Evolutionary conservation across 805 yeast genomes (phyloP).

Genomic region (Myxozyma vanderwaltii): DNA sequence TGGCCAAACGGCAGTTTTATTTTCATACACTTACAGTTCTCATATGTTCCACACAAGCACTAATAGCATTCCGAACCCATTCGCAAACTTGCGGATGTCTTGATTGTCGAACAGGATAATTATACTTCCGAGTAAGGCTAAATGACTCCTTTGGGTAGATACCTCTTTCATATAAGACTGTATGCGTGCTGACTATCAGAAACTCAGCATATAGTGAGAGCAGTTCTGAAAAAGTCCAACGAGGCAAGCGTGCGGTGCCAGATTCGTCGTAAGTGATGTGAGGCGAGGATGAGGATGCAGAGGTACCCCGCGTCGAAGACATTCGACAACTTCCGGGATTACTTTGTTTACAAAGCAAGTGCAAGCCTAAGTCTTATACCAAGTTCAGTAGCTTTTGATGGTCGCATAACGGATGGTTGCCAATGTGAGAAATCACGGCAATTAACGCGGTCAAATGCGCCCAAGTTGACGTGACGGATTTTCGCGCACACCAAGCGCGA

Average conservation of each 20-base stretch:
- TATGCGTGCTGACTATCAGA: constrained; percentile 54
- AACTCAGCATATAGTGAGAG: constrained; percentile 39
- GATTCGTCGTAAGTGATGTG: not conserved
- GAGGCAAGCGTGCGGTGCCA: not conserved
- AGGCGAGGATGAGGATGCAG: not conserved
- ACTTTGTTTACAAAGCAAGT: too few species aligned
- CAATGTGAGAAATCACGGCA: not conserved
- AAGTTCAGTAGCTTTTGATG: too few species aligned
- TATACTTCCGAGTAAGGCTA: constrained; percentile 48
- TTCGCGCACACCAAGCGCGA: not conserved
- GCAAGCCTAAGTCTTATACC: too few species aligned
- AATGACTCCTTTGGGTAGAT: constrained; percentile 60
- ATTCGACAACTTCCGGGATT: not conserved
- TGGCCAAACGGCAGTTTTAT: constrained; percentile 21
- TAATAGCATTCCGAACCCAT: constrained; percentile 49
- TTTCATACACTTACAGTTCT: constrained; percentile 19
- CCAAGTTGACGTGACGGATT: not conserved
- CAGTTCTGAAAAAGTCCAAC: constrained; percentile 27
- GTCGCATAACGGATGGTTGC: too few species aligned
- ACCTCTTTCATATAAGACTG: constrained; percentile 54
- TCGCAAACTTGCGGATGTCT: constrained; percentile 53
- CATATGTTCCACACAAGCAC: constrained; percentile 33
- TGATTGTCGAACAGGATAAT: constrained; percentile 47
- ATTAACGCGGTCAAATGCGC: not conserved
- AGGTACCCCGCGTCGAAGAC: not conserved